phyloP scores from a whole-genome alignment of 805 yeast species.

The Candida khao-thaluensis region DNA sequence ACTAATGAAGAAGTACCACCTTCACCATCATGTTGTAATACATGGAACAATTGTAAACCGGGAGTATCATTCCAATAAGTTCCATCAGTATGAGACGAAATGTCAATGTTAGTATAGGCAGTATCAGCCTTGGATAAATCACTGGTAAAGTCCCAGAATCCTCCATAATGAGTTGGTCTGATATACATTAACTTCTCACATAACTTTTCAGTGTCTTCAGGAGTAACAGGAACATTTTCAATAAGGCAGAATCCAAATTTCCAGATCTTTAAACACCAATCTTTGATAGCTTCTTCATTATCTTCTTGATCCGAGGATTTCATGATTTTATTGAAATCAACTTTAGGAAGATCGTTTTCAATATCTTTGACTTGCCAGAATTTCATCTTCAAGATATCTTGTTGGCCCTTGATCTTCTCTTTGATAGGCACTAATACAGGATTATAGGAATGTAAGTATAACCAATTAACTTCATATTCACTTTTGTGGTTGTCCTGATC shows the following conservation, averaged over 20 bases:
- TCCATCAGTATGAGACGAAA: constrained; percentile 69
- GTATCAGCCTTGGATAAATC: constrained; percentile 67
- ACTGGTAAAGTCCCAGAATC: constrained; percentile 76
- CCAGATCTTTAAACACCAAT: constrained; percentile 56
- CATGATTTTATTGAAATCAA: constrained; percentile 50
- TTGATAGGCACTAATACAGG: constrained; percentile 43
- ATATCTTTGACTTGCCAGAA: constrained; percentile 49
- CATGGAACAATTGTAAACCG: constrained; percentile 66
- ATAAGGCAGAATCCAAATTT: constrained; percentile 61
- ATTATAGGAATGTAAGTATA: constrained; percentile 50
- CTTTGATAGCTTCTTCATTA: constrained; percentile 45
- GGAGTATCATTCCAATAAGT: constrained; percentile 76
- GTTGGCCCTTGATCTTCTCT: constrained; percentile 26
- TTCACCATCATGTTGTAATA: constrained; percentile 58
- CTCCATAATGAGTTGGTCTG: constrained; percentile 74
- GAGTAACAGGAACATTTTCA: constrained; percentile 57
- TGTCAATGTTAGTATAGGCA: constrained; percentile 67
- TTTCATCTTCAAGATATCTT: constrained; percentile 27
- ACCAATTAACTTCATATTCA: constrained; percentile 40
- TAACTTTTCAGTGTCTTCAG: constrained; percentile 57
- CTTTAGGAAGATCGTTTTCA: constrained; percentile 41
- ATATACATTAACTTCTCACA: constrained; percentile 58
- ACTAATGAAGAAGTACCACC: constrained; percentile 71
- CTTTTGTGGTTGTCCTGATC: constrained; percentile 38
- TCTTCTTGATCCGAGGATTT: constrained; percentile 23